phyloP scores from a whole-genome alignment of 345 rosid genomes.

The Pistacia vera region DNA sequence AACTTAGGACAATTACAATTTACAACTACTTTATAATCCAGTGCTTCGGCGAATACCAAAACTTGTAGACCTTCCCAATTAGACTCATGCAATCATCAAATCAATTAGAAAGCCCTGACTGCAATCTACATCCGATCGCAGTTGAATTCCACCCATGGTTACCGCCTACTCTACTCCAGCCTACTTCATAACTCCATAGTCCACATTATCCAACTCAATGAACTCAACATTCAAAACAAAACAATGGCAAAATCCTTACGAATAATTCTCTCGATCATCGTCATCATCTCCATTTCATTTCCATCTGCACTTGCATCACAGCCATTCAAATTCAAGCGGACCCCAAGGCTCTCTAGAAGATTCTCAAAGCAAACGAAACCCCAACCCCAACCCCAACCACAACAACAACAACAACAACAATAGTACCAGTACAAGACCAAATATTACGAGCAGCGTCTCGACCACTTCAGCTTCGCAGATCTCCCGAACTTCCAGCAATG shows the following conservation, averaged over 20 bases:
- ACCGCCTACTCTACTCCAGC: too few relatives aligned
- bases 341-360: slow-evolving; percentile 46
- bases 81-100: too few relatives aligned
- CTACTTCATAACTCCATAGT: too few relatives aligned
- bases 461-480: slow-evolving; percentile 80
- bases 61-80: too few relatives aligned
- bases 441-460: slow-evolving; percentile 63
- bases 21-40: too few relatives aligned
- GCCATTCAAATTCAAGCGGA: slow-evolving; percentile 14
- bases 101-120: too few relatives aligned
- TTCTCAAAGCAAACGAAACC: slow-evolving; percentile 23
- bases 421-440: slow-evolving; percentile 60
- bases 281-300: slow-evolving; percentile 19
- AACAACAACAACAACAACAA: neutral
- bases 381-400: neutral
- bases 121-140: too few relatives aligned
- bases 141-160: too few relatives aligned
- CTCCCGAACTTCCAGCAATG: slow-evolving; percentile 62
- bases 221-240: slow-evolving; percentile 11
- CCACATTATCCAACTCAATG: too few relatives aligned
- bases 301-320: slow-evolving; percentile 24
- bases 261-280: slow-evolving; percentile 12
- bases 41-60: too few relatives aligned
- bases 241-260: slow-evolving; percentile 34
- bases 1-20: too few relatives aligned